Base-by-base conservation (phyloP, 495 filamentous ascomycete genomes). In the Aspergillus bridgeri region DNA sequence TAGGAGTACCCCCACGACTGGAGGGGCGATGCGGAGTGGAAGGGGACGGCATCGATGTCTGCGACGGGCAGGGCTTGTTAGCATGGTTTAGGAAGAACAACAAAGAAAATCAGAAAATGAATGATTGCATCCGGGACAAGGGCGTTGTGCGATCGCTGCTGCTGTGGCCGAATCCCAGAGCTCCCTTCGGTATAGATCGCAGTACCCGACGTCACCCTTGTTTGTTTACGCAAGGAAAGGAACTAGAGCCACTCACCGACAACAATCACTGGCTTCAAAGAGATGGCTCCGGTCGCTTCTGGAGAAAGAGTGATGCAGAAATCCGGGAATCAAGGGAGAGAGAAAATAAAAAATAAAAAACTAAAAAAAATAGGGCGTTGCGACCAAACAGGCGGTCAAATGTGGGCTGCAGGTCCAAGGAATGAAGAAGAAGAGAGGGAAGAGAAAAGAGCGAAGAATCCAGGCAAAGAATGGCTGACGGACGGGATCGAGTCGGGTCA, bases 31-130 rank as follows among this genome's bases (percentile, higher is more conserved):
- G 65, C 44, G 76, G 72, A 59, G 74, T 76, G 42, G 71, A 65
- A 63, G 73, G 74, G 59, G 68, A 63, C 55, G 77, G 74, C 79
- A 82, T 82, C 64, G 69, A 70, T 67, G 58, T 52, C 70, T 77
- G 55, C 20, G 43, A 49, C 18, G 43, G 58, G 51, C 18, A 48
- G 52, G 43, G 6, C 42, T 48, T 17, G 22, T 68, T 48, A 63
- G 62, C 58, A 65, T 60, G 42, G 42, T 45, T 52, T 43, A 48
- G 51, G 55, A 57, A 55, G 52, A 48, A 49, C 60, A 48, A 53
- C 2, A 42, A 20, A 20, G 3, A 27, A 18, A 21, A 42, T 11
- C 7, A 25, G 21, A n/a, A n/a, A n/a, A n/a, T n/a, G n/a, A 20
- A 53, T 24, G 2, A 9, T 20, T 44, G 27, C 50, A 60, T 54